Conservation (phyloP, 805 yeast species). For the Starmerella scarabaei region DNA sequence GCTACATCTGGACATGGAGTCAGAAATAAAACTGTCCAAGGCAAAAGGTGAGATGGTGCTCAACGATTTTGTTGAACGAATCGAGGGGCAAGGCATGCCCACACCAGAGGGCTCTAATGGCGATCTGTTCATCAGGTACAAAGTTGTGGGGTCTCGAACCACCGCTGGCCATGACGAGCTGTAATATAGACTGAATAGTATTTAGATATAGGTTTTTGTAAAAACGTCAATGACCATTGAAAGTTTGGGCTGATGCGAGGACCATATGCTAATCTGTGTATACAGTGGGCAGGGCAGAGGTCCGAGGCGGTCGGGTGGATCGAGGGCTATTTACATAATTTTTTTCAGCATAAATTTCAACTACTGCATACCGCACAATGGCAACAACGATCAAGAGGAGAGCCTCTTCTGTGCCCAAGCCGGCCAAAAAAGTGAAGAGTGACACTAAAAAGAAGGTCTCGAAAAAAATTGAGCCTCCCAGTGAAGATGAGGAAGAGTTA, state of each 20-base stretch:
- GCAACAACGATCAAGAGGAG: conserved; percentile 8
- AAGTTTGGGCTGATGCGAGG: too few species aligned
- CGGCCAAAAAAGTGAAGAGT: conserved; percentile 22
- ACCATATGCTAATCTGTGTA: too few species aligned
- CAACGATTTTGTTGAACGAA: conserved; percentile 58
- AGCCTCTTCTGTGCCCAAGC: background rate
- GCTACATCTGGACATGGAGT: conserved; percentile 50
- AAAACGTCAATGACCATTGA: too few species aligned
- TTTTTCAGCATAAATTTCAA: background rate
- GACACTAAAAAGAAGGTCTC: conserved; percentile 8
- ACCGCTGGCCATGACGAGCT: conserved; percentile 3
- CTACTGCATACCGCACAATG: background rate
- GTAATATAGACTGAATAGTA: too few species aligned
- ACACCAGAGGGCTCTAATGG: conserved; percentile 32
- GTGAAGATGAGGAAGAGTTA: conserved; percentile 4
- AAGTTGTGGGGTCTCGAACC: conserved; percentile 22
- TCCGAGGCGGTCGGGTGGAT: too few species aligned
- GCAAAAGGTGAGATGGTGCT: conserved; percentile 38
- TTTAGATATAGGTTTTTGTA: too few species aligned
- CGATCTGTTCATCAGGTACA: conserved; percentile 37
- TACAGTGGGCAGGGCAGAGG: too few species aligned
- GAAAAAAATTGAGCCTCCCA: conserved; percentile 15
- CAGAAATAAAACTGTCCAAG: conserved; percentile 39
- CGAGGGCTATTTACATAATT: background rate
- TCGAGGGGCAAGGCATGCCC: conserved; percentile 84